Base-by-base conservation (phyloP, 2,329 filamentous ascomycete genomes). In the Cytospora schulzeri region DNA sequence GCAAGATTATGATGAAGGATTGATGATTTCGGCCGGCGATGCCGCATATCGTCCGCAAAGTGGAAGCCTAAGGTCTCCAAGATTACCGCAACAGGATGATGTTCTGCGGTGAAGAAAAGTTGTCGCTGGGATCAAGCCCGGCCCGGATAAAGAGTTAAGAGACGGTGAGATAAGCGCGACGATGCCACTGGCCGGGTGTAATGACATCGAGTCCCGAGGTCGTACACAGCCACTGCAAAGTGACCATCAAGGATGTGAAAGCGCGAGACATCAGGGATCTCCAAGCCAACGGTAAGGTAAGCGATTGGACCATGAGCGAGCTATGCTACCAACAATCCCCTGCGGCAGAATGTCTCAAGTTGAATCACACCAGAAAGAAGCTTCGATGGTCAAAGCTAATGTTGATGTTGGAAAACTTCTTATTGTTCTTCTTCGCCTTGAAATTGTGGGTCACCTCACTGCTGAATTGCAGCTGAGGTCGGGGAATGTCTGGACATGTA, bases 221-320 rank as follows among this genome's bases (percentile, higher is more conserved):
- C 52, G 33, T 62, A 52, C 63, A 65, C 63, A 65, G 63, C 63
- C 63, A 65, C 58, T 56, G 28, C 26, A 38, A 45, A 38, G 41
- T n/a, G 28, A 50, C 52, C 50, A 17, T n/a, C 41, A 29, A 7
- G 31, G 51, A 54, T 50, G 26, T 35, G 59, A 26, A 4, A 5
- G 28, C 38, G 52, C 28, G 24, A 52, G 9, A 52, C 31, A 64
- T 50, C 41, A 45, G 45, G 38, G 45, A 19, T 57, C 9, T 15
- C 5, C 41, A 22, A n/a, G 33, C 15, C 28, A 41, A 31, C 38
- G 52, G 59, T 22, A 64, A 50, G 52, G 31, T 31, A 50, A 57
- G 51, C 45, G 57, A 66, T 66, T 66, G 64, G 64, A 35, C 28
- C 28, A 14, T 57, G 61, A 53, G 50, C 64, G 64, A 66, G 38